phyloP scores from a whole-genome alignment of 768 basidiomycete species.

The Auriscalpium orientale region DNA sequence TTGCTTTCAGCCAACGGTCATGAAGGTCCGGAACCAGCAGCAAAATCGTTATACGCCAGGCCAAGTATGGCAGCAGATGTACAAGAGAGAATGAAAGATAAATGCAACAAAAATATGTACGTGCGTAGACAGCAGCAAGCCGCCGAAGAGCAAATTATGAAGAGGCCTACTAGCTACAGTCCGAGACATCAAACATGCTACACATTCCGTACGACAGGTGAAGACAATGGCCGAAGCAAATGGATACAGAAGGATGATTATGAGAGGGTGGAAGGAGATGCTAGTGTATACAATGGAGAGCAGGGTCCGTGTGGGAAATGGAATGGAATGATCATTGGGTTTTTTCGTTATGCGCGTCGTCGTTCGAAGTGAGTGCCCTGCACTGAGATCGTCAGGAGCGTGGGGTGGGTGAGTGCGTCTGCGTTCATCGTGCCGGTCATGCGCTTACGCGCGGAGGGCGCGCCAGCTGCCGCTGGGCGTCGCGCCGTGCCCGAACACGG shows the following conservation, averaged over 20 bases:
- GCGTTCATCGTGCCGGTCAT: neutral
- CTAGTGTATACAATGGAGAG: conserved; percentile 17
- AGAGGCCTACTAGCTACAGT: conserved; percentile 1
- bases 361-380: neutral
- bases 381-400: conserved; percentile 3
- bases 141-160: conserved; percentile 10
- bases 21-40: too few species aligned
- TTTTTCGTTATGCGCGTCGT: conserved; percentile 9
- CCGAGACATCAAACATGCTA: conserved; percentile 8
- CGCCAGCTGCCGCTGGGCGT: conserved; percentile 44
- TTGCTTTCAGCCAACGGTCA: too few species aligned
- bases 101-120: conserved; percentile 6
- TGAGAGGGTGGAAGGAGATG: conserved; percentile 19
- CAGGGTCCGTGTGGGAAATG: conserved; percentile 18
- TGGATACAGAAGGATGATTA: conserved; percentile 14
- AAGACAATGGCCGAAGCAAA: conserved; percentile 6
- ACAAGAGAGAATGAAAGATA: conserved; percentile 9
- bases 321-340: conserved; percentile 10
- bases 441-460: conserved; percentile 38
- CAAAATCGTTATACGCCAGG: conserved; percentile 16
- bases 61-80: conserved; percentile 17
- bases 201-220: conserved; percentile 8
- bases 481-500: neutral
- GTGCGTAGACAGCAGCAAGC: neutral
- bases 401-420: neutral